phyloP scores from a whole-genome alignment of 2,329 filamentous ascomycete species.

The Talaromyces sp. region DNA sequence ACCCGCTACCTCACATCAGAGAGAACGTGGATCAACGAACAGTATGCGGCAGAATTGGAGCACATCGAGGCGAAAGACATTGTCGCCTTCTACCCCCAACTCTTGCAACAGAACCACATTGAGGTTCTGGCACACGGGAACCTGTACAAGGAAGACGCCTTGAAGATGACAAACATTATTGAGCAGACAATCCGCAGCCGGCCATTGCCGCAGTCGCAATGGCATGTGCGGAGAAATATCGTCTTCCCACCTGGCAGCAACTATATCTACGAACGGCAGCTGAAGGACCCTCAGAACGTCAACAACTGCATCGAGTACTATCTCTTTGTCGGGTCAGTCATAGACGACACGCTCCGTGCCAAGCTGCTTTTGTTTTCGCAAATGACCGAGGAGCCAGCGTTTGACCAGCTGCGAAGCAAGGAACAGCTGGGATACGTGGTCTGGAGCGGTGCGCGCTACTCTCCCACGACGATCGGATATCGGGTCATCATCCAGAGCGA shows the following conservation, averaged over 20 bases:
- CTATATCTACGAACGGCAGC: slow-evolving; percentile 71
- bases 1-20: slow-evolving; percentile 75
- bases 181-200: slow-evolving; percentile 72
- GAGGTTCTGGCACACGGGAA: slow-evolving; percentile 90
- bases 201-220: slow-evolving; percentile 68
- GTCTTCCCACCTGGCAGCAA: slow-evolving; percentile 75
- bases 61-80: slow-evolving; percentile 70
- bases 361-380: slow-evolving; percentile 79
- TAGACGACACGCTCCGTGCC: slow-evolving; percentile 65
- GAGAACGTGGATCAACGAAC: slow-evolving; percentile 70
- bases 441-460: slow-evolving; percentile 69
- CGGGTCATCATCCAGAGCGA: slow-evolving; percentile 93
- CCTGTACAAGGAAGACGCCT: slow-evolving; percentile 85
- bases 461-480: slow-evolving; percentile 76
- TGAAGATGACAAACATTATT: slow-evolving; percentile 77
- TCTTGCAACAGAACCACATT: slow-evolving; percentile 78
- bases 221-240: slow-evolving; percentile 71
- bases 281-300: slow-evolving; percentile 84
- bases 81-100: slow-evolving; percentile 69
- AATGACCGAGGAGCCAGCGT: slow-evolving; percentile 86
- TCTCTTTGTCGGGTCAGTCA: slow-evolving; percentile 63
- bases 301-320: slow-evolving; percentile 81
- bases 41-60: slow-evolving; percentile 71
- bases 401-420: slow-evolving; percentile 91
- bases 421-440: slow-evolving; percentile 97